Percentiles rank a stretch among this genome's conserved stretches.
phyloP scores from a whole-genome alignment of 2,329 filamentous ascomycete genomes.

The Aurifilum marmelostoma region DNA sequence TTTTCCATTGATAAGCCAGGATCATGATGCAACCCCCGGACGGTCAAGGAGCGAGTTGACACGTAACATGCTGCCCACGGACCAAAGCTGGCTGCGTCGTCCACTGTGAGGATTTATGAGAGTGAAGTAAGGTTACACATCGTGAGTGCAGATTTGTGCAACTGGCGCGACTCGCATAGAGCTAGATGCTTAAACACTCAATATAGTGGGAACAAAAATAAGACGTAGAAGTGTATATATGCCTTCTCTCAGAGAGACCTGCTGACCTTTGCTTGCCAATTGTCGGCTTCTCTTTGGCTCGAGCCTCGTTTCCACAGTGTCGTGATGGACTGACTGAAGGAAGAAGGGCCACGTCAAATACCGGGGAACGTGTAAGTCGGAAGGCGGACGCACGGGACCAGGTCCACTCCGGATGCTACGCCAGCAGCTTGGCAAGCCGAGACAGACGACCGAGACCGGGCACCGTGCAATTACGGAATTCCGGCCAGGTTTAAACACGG shows the following conservation, averaged over 20 bases:
- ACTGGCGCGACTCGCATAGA: background rate
- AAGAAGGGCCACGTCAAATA: slow-evolving; percentile 12
- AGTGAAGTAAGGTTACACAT: slow-evolving; percentile 8
- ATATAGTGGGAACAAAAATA: too few relatives aligned
- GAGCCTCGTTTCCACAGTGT: too few relatives aligned
- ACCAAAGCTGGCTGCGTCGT: slow-evolving; percentile 4
- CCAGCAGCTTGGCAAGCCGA: slow-evolving; percentile 10
- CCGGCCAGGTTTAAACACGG: slow-evolving; percentile 27
- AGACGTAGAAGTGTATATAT: background rate
- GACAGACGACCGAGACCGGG: slow-evolving; percentile 25
- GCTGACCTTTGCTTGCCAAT: slow-evolving; percentile 27
- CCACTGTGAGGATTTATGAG: background rate
- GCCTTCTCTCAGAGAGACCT: background rate
- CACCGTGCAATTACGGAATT: slow-evolving; percentile 29
- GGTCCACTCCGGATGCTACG: slow-evolving; percentile 21
- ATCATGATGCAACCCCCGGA: slow-evolving; percentile 10
- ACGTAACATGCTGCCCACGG: slow-evolving; percentile 9
- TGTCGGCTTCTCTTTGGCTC: slow-evolving; percentile 1
- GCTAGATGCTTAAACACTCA: too few relatives aligned
- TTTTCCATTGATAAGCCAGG: slow-evolving; percentile 27
- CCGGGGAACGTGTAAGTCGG: slow-evolving; percentile 25
- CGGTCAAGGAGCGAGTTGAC: background rate
- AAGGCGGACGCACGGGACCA: slow-evolving; percentile 21
- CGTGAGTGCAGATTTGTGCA: slow-evolving; percentile 4
- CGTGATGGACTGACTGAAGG: slow-evolving; percentile 1